phyloP scores from a whole-genome alignment of 257 asterid genomes.

The Nicotiana attenuata region DNA sequence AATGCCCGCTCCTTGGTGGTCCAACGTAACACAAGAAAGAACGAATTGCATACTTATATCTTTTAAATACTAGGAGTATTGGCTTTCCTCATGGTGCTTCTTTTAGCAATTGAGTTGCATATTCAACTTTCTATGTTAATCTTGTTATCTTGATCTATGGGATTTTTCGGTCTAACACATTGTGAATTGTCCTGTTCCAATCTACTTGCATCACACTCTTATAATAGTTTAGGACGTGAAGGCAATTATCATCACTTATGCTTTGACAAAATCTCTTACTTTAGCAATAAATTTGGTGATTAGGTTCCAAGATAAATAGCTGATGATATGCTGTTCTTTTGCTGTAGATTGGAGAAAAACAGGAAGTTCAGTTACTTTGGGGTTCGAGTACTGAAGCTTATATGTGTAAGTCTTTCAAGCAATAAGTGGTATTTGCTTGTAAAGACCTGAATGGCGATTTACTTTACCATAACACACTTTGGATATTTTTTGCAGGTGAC shows the following conservation, averaged over 20 bases:
- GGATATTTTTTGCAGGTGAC: slow-evolving; percentile 44
- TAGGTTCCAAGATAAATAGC: not conserved
- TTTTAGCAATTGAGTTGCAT: not conserved
- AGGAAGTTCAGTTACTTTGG: slow-evolving; percentile 50
- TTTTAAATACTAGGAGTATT: not conserved
- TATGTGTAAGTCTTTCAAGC: slow-evolving; percentile 44
- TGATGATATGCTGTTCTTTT: not conserved
- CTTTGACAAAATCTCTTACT: not conserved
- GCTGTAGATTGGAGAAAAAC: slow-evolving; percentile 65
- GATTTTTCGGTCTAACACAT: not conserved
- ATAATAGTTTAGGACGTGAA: not conserved
- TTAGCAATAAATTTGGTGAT: not conserved
- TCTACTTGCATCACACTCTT: not conserved
- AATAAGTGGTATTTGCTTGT: not conserved
- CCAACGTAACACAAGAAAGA: not conserved
- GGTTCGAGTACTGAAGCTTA: slow-evolving; percentile 60
- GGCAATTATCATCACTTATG: not conserved
- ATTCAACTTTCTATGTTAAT: too few relatives aligned
- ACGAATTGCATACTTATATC: not conserved
- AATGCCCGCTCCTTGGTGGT: not conserved
- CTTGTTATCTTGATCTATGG: not conserved
- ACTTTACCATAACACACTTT: slow-evolving; percentile 7
- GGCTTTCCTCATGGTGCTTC: not conserved
- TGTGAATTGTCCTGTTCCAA: not conserved
- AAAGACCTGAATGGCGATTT: not conserved